Base-by-base conservation (phyloP, 1,284 basidiomycete species). In the Sporisorium sorghi region DNA sequence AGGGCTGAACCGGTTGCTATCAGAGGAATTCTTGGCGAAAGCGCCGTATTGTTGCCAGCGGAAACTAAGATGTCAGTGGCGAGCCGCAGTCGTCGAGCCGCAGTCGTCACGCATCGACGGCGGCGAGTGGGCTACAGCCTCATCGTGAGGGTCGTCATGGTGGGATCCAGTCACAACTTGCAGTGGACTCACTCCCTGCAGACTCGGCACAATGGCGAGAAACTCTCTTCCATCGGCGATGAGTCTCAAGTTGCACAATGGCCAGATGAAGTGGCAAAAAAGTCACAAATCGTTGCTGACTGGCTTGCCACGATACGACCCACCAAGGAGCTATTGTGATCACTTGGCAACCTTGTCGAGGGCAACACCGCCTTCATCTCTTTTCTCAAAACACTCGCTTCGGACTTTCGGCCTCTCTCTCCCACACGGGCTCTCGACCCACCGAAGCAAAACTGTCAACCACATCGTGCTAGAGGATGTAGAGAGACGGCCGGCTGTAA, bases 81-180 rank as follows among this genome's bases (percentile, higher is more conserved):
- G n/a, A n/a, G n/a, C n/a, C n/a, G n/a, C n/a, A n/a, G n/a, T n/a
- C n/a, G n/a, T n/a, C n/a, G n/a, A n/a, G n/a, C 15, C 15, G 28
- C 46, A 11, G 46, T 47, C 46, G 46, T 28, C 19, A 47, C 46
- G 46, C 46, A 30, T 47, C 46, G 28, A 47, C 28, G 8, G n/a
- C 17, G 9, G 46, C n/a, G n/a, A n/a, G n/a, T 30, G 46, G 26
- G 44, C 8, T 46, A 21, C 7, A 30, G n/a, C 44, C 44, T 46
- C 44, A 28, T 28, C 26, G 17, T 28, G 21, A 15, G 24, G 46
- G 30, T 12, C 37, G 17, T 47, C 26, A 30, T 30, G 2, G 28
- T 47, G 46, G 46, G 28, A 47, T 40, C 17, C 35, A 37, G 12
- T 17, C 5, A 8, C 5, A 40, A 19, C 14, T 15, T 40, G n/a